A percentile compares a stretch with the other conserved stretches of the same genome.
Conservation (phyloP, 2,329 filamentous ascomycete genomes). For the Sporothrix dimorphospora region DNA sequence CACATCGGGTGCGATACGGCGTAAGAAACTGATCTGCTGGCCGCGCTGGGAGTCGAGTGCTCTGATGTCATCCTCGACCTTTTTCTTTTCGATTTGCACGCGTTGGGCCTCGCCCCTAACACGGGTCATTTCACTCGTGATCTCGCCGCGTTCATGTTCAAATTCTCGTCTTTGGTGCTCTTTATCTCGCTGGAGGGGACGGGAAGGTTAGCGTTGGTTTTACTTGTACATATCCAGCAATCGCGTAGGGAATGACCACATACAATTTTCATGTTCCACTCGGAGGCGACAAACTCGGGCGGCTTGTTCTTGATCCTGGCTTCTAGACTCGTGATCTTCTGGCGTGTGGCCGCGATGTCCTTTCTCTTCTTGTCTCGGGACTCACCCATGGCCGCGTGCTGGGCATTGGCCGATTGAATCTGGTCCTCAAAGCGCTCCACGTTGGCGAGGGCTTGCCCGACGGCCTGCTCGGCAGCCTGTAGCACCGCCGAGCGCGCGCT, state of each 20-base stretch:
- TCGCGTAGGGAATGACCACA: conserved; percentile 40
- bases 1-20: conserved; percentile 63
- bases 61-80: conserved; percentile 45
- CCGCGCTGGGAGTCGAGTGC: conserved; percentile 73
- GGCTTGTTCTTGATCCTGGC: conserved; percentile 64
- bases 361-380: conserved; percentile 54
- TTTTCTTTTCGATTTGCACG: conserved; percentile 30
- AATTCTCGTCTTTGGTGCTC: conserved; percentile 60
- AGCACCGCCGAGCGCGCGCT: conserved; percentile 58
- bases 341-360: conserved; percentile 54
- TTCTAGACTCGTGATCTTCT: conserved; percentile 65
- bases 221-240: not conserved
- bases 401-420: conserved; percentile 54
- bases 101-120: conserved; percentile 24
- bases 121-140: conserved; percentile 35
- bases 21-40: conserved; percentile 70
- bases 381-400: conserved; percentile 56
- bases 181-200: conserved; percentile 56
- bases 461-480: conserved; percentile 56
- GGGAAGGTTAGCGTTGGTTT: conserved; percentile 33
- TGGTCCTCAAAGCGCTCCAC: conserved; percentile 45
- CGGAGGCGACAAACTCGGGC: conserved; percentile 67
- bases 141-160: conserved; percentile 46
- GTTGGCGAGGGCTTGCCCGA: conserved; percentile 49
- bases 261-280: conserved; percentile 75